Base-by-base conservation (phyloP, 306 rosid species). In the Quercus variabilis region DNA sequence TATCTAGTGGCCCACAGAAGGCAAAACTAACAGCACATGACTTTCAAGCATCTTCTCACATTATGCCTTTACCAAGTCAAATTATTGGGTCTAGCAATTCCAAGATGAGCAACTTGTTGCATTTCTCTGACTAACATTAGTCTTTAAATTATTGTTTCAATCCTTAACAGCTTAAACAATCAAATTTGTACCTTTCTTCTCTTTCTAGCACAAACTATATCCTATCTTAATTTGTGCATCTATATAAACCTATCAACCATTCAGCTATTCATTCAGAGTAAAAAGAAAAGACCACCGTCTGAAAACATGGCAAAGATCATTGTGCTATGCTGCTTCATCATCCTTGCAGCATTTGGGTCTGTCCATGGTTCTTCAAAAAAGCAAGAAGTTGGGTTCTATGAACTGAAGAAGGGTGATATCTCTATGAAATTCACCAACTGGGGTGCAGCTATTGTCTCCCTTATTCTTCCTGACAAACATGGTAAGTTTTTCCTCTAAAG, bases 401-500 rank as follows among this genome's bases (percentile, higher is more conserved):
- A 83, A 67, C 88, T 88, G 49, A 88, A 73, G 49, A 86, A 69
- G 78, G 89, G 87, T n/a, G 75, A 81, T 31, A 13, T 86, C 25
- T 82, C 87, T 1, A 58, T 86, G 62, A 90, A 88, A 52, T 74
- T 90, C 60, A 81, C 92, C 71, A 90, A 90, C 78, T 88, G 88
- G 92, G 94, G 94, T 35, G 94, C 94, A 21, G 23, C 90, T 31
- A 81, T 88, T 55, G 65, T 84, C 49, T 88, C 91, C 15, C 76
- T 88, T 5, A 6, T 74, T 25, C 71, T 88, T 15, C 94, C 94
- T 14, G 92, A 90, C 77, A 83, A 65, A 74, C 21, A 88, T 57
- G 93, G 93, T 89, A 74, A 30, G 85, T 74, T 49, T 69, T 71
- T 33, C 25, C 72, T 59, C 9, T 59, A 23, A 23, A 15, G 5